Evolutionary conservation across 352 stramenopile genomes (phyloP), one percentile per base, ranked within the genome.

Genomic region (Globisporangium cystogenes): DNA sequence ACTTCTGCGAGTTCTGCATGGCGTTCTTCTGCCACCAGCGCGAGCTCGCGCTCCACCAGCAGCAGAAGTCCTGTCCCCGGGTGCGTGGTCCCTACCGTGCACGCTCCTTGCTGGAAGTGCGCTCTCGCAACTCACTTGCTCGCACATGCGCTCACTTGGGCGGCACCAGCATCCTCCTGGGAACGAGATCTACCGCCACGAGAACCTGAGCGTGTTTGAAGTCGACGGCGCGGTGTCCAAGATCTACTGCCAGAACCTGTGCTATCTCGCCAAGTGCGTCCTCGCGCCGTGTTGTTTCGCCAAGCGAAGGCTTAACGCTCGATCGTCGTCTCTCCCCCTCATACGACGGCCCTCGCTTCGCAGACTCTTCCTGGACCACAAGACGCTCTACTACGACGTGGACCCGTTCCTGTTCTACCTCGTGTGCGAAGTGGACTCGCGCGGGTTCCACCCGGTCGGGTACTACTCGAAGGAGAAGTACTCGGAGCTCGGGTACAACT

Each of bases 381-480:
- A 99, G 75, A 99, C 97, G 37, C 77, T 99, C 16, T 99, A 99
- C 75, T 99, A 99, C 76, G 97, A 99, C 60, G 97, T 99, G 4
- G 96, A 99, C 61, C 97, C 97, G 31, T 99, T 99, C 68, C 86
- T 98, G 29, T 99, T 99, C 78, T 99, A 99, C 73, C 83, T 99
- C 21, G 81, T 99, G 41, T 98, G 93, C 51, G 88, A 99, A 60
- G 89, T 98, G 2, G 93, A 98, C 68, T 70, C 56, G 37, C 77
- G 78, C 16, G 82, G 93, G 12, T 95, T 95, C 56, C 95, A 98
- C 62, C 92, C 97, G 35, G 95, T 99, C 11, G 97, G 97, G 10
- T 99, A 99, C 70, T 99, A 99, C 70, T 98, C 89, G 33, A 99
- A 99, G 69, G 97, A 99, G 67, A 99, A 99, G 64, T 81, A 97